Evolutionary conservation across 306 rosid genomes (phyloP).

Genomic region (Biancaea sappan): DNA sequence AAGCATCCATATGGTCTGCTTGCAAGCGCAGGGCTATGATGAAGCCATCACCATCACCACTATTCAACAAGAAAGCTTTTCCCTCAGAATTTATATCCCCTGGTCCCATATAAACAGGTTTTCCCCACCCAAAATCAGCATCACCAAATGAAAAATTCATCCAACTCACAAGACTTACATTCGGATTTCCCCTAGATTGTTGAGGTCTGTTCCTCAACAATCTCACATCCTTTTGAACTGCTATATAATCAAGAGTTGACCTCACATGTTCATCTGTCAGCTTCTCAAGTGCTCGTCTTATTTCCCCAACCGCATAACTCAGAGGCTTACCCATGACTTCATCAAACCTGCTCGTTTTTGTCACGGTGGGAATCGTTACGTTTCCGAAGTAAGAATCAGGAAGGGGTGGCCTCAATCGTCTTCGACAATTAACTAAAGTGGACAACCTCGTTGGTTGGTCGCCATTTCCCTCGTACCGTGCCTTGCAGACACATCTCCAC

Average conservation of each 20-base stretch:
- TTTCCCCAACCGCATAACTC: background rate
- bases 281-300: constrained; percentile 1
- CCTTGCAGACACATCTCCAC: background rate
- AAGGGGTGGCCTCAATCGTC: background rate
- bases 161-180: background rate
- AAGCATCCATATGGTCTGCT: background rate
- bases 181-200: background rate
- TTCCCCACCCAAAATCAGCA: constrained; percentile 27
- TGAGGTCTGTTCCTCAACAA: background rate
- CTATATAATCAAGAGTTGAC: constrained; percentile 8
- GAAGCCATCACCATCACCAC: background rate
- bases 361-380: background rate
- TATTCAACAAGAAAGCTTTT: background rate
- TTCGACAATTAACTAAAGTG: background rate
- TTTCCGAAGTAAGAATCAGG: background rate
- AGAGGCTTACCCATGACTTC: background rate
- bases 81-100: background rate
- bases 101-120: background rate
- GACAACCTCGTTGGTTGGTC: constrained; percentile 1
- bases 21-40: constrained; percentile 7
- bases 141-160: background rate
- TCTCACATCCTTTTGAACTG: background rate
- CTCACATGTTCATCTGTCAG: background rate
- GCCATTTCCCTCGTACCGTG: background rate
- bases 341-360: background rate